A percentile compares a stretch with the other conserved stretches of the same genome.
phyloP scores from a whole-genome alignment of 371 early-diverging fungal species.

The Chytridium lagenaria region DNA sequence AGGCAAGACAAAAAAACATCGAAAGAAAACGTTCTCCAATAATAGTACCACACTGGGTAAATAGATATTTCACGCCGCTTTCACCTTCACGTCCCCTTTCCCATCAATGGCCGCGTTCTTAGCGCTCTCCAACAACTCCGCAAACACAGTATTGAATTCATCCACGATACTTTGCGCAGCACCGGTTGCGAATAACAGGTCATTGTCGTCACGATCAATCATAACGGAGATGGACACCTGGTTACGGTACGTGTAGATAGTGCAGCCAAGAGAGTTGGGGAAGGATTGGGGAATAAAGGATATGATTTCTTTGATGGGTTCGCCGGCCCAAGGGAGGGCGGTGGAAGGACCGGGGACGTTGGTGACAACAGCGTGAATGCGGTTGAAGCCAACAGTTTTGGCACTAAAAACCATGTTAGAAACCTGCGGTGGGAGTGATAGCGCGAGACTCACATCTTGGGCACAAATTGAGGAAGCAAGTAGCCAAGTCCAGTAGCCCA shows the following conservation, averaged over 20 bases:
- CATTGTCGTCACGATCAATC: slow-evolving; percentile 34
- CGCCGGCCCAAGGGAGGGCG: slow-evolving; percentile 35
- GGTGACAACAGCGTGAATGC: slow-evolving; percentile 35
- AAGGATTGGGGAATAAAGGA: slow-evolving; percentile 41
- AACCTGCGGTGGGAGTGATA: background rate
- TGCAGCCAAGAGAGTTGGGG: slow-evolving; percentile 33
- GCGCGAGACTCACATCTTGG: slow-evolving; percentile 13
- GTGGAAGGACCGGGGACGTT: too few species aligned
- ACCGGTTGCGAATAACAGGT: slow-evolving; percentile 23
- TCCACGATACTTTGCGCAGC: slow-evolving; percentile 27
- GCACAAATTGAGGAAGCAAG: slow-evolving; percentile 29
- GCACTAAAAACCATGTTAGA: background rate
- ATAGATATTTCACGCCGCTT: too few species aligned
- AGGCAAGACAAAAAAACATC: too few species aligned
- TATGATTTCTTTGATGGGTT: slow-evolving; percentile 27
- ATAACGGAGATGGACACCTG: slow-evolving; percentile 33
- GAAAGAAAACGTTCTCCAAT: too few species aligned
- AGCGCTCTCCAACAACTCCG: slow-evolving; percentile 19
- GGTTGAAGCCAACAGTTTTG: background rate
- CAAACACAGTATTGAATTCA: slow-evolving; percentile 29
- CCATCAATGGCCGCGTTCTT: background rate
- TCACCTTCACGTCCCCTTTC: background rate
- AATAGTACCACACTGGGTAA: too few species aligned
- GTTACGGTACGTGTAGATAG: slow-evolving; percentile 40
- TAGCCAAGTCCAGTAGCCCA: background rate